phyloP scores from a whole-genome alignment of 2,329 filamentous ascomycete species.

The Colletotrichum simmondsii region DNA sequence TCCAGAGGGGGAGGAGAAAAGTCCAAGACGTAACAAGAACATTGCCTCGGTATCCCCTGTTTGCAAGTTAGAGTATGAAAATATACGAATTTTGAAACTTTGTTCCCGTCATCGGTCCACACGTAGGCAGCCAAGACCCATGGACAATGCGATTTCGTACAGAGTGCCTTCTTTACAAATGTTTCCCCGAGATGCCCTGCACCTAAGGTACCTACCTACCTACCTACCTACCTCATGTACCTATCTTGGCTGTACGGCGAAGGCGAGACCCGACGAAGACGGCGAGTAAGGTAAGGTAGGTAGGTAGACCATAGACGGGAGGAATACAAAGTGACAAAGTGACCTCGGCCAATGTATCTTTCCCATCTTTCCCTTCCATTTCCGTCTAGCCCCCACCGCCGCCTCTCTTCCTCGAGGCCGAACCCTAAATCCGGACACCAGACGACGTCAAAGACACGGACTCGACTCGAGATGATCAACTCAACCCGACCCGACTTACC shows the following conservation, averaged over 20 bases:
- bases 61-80: background rate
- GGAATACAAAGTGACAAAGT: background rate
- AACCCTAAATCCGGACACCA: background rate
- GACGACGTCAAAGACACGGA: background rate
- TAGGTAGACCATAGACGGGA: too few species aligned
- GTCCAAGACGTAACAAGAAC: background rate
- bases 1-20: background rate
- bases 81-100: background rate
- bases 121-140: background rate
- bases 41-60: background rate
- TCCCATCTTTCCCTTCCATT: background rate
- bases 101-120: background rate
- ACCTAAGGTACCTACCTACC: too few species aligned
- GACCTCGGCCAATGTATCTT: background rate
- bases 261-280: too few species aligned
- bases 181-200: background rate
- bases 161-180: background rate
- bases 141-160: background rate
- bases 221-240: too few species aligned
- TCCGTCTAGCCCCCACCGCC: background rate
- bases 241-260: too few species aligned
- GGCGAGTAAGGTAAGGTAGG: too few species aligned
- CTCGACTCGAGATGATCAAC: background rate
- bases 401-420: background rate
- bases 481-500: background rate